phyloP scores from a whole-genome alignment of 2,329 filamentous ascomycete genomes.

The Hypomyces perniciosus region DNA sequence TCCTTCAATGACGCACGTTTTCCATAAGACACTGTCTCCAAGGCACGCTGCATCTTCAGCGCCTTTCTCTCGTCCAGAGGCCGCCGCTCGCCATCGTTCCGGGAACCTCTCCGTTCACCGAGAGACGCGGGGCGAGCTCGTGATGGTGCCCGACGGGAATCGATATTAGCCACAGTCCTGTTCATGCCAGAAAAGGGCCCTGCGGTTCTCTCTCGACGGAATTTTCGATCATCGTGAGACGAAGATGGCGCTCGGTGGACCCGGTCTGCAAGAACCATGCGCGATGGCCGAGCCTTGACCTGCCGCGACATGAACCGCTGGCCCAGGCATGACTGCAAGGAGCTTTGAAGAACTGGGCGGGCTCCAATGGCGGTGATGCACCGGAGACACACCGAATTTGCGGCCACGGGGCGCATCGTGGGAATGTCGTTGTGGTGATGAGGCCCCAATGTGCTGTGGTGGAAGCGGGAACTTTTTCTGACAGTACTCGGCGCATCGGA shows the following conservation, averaged over 20 bases:
- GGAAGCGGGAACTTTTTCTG: constrained; percentile 6
- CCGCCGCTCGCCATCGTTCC: constrained; percentile 31
- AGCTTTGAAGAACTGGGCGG: constrained; percentile 12
- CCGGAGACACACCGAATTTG: constrained; percentile 15
- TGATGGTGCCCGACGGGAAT: constrained; percentile 19
- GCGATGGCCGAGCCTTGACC: constrained; percentile 39
- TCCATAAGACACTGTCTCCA: constrained; percentile 72
- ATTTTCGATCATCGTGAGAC: constrained; percentile 28
- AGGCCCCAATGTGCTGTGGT: neutral
- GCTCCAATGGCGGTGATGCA: constrained; percentile 14
- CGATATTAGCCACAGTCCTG: constrained; percentile 40
- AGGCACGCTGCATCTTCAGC: constrained; percentile 84
- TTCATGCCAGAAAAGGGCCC: constrained; percentile 55
- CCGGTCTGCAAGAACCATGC: constrained; percentile 53
- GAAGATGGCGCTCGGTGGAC: constrained; percentile 37
- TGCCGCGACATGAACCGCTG: constrained; percentile 31
- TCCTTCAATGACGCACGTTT: constrained; percentile 49
- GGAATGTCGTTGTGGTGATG: neutral
- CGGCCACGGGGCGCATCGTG: constrained; percentile 13
- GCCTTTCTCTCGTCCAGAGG: constrained; percentile 54
- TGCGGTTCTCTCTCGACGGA: constrained; percentile 33
- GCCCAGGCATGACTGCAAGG: constrained; percentile 27
- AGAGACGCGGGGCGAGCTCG: constrained; percentile 13
- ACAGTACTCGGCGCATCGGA: neutral
- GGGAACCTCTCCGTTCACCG: constrained; percentile 20